Base-by-base conservation (phyloP, 225 moss, liverwort and hornwort species). In the Polytrichum formosum region DNA sequence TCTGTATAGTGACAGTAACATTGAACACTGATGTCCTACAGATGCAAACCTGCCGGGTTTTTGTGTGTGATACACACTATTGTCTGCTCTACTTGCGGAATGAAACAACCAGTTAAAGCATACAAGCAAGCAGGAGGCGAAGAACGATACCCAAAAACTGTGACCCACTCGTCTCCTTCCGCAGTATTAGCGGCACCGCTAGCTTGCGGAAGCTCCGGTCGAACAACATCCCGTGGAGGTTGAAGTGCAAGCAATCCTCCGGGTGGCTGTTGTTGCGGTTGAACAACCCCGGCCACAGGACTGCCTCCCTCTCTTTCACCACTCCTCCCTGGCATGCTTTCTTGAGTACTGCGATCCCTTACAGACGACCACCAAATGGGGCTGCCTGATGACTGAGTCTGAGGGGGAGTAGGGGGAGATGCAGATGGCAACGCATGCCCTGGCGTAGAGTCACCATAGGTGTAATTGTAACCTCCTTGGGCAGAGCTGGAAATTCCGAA, bases 301-400 rank as follows among this genome's bases (percentile, higher is more conserved):
- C 90, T 87, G 27, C 84, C 85, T 17, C 79, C 87, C 9, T 96
- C 96, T 77, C 79, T 89, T 17, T 85, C 81, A 54, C 78, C 72
- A 65, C 74, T 76, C 72, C 79, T 72, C 53, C 75, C 85, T 28
- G 74, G 72, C 61, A 80, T 72, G 54, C 80, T 82, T 30, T 91
- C 86, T 25, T 74, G 67, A 27, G 20, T 18, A 75, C 79, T 69
- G 65, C 79, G 88, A 71, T 91, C 96, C 74, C 74, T 87, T 18
- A 85, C 75, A 68, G 83, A 76, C 29, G 93, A 89, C 91, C 91
- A 93, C 93, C 93, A 96, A 28, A 87, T 86, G 58, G 71, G 88
- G 63, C 83, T 89, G 5, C 81, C 82, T 1, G 80, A 80, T 4
- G 78, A 67, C 72, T 80, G 81, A 61, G 70, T 77, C 61, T 81